Percentiles rank a stretch among this genome's conserved stretches.
Conservation (phyloP, 2,329 filamentous ascomycete genomes). For the Phaeosphaeria sp. region DNA sequence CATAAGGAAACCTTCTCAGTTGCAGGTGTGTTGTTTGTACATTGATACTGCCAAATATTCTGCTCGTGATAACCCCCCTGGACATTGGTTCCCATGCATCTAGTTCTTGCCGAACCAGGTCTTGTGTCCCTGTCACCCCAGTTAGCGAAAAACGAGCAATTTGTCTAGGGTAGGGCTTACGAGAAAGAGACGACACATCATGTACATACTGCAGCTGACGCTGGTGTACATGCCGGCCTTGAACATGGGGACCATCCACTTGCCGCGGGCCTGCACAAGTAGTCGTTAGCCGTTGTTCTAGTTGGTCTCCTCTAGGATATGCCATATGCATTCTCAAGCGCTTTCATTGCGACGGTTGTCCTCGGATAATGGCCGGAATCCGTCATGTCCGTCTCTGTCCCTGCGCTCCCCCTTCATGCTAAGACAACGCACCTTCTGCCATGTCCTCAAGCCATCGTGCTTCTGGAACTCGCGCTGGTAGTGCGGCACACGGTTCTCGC, state of each 20-base stretch:
- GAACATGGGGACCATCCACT: slow-evolving; percentile 71
- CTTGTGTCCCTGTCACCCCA: slow-evolving; percentile 68
- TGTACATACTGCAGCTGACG: slow-evolving; percentile 72
- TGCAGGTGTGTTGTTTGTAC: slow-evolving; percentile 40
- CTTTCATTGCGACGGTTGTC: neutral
- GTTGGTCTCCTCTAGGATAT: neutral
- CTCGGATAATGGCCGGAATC: neutral
- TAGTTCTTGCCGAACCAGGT: slow-evolving; percentile 66
- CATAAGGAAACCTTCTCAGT: neutral
- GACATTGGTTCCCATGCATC: slow-evolving; percentile 9
- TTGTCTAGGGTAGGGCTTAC: slow-evolving; percentile 35
- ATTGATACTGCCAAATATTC: slow-evolving; percentile 28
- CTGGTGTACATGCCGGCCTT: slow-evolving; percentile 68
- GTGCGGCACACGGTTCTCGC: slow-evolving; percentile 76
- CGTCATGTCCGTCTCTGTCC: slow-evolving; percentile 2
- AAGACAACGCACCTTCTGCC: slow-evolving; percentile 72
- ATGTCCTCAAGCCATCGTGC: slow-evolving; percentile 74
- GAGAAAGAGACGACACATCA: slow-evolving; percentile 73
- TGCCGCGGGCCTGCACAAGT: slow-evolving; percentile 68
- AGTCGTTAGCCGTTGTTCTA: slow-evolving; percentile 18
- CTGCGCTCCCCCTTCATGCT: slow-evolving; percentile 12
- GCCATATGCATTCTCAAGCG: neutral
- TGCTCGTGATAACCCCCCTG: slow-evolving; percentile 14
- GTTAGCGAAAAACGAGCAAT: neutral
- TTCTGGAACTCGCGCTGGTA: slow-evolving; percentile 78